A percentile compares a stretch with the other conserved stretches of the same genome.
Evolutionary conservation across 495 filamentous ascomycete genomes (phyloP).

Genomic region (Penicillium daleae): DNA sequence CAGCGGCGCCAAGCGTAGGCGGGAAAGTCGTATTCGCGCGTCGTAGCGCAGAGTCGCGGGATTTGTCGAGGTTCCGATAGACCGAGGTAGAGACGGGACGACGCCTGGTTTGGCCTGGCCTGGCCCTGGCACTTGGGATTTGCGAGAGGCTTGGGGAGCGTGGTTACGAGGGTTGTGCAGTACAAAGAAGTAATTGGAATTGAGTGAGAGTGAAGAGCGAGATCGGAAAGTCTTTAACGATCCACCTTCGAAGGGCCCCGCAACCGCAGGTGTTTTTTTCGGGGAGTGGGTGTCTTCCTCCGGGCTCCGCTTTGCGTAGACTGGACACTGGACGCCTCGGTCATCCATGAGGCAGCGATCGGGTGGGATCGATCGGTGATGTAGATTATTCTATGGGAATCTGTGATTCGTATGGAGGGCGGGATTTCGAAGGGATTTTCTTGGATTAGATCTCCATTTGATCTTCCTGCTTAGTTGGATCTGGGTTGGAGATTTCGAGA

Average conservation of each 20-base stretch:
- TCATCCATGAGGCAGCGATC: slow-evolving; percentile 3
- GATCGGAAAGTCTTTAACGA: slow-evolving; percentile 17
- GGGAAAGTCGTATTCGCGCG: slow-evolving; percentile 2
- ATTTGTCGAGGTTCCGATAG: background rate
- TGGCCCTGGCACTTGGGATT: too few relatives aligned
- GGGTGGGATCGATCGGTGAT: slow-evolving; percentile 1
- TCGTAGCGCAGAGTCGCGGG: too few relatives aligned
- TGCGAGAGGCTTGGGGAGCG: too few relatives aligned
- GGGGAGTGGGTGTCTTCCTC: slow-evolving; percentile 40
- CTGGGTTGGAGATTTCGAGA: background rate
- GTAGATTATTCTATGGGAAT: too few relatives aligned
- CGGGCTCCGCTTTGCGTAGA: slow-evolving; percentile 21
- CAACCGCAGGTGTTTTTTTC: slow-evolving; percentile 30
- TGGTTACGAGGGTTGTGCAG: background rate
- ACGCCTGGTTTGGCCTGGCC: too few relatives aligned
- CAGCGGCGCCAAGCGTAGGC: slow-evolving; percentile 17
- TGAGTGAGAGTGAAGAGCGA: slow-evolving; percentile 18
- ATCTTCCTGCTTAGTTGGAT: background rate
- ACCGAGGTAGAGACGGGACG: background rate
- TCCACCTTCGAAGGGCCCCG: slow-evolving; percentile 31
- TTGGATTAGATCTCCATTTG: background rate
- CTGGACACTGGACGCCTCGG: slow-evolving; percentile 29
- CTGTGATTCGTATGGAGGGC: background rate
- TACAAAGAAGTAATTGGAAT: slow-evolving; percentile 16
- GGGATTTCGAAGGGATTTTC: too few relatives aligned